Evolutionary conservation across 257 asterid species (phyloP).

Genomic region (Capsicum chinense): DNA sequence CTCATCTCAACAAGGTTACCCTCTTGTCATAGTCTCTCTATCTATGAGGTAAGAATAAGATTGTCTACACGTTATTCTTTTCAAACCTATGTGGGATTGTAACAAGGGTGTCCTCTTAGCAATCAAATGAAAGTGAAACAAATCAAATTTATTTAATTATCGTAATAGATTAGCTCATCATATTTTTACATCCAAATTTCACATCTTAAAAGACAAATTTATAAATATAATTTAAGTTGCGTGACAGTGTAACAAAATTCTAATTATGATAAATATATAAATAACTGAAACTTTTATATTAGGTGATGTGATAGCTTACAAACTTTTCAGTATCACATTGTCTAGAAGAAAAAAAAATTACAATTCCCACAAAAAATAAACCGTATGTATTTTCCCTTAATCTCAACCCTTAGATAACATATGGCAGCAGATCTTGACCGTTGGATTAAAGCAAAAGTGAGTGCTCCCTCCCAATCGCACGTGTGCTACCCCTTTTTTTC

Average conservation of each 20-base stretch:
- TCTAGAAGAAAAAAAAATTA: not conserved
- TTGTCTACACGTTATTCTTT: no score
- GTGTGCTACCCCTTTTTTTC: conserved; percentile 27
- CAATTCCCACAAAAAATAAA: not conserved
- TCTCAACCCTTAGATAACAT: not conserved
- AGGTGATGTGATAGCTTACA: not conserved
- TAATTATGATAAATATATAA: not conserved
- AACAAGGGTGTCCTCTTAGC: no score
- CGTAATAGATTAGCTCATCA: no score
- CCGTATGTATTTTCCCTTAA: not conserved
- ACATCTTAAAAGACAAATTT: no score
- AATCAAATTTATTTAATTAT: no score
- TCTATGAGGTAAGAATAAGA: no score
- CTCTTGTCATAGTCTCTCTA: no score
- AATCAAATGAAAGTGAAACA: no score
- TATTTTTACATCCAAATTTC: no score
- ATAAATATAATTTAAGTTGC: not conserved
- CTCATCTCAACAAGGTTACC: no score
- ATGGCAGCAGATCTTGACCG: conserved; percentile 29
- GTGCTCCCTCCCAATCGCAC: conserved; percentile 22
- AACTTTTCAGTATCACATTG: not conserved
- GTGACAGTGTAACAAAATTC: not conserved
- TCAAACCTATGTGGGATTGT: no score
- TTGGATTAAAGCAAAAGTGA: conserved; percentile 28
- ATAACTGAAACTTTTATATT: not conserved